Conservation (phyloP, 2,329 filamentous ascomycete species). For the Colletotrichum caudatum region DNA sequence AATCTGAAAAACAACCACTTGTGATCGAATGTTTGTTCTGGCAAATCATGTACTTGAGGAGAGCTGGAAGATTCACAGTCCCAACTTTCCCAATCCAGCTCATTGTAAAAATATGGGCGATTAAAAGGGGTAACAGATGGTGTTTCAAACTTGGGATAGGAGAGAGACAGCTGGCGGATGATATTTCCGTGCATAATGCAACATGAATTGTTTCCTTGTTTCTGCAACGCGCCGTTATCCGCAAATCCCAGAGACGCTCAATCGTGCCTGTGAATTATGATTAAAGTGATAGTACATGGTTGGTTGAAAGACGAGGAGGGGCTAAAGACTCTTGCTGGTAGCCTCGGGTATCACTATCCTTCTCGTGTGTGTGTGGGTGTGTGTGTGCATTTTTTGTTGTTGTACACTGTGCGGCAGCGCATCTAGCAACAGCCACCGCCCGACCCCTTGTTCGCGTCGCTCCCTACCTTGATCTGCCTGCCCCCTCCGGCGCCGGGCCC, state of each 20-base stretch:
- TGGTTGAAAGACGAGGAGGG: conserved; percentile 19
- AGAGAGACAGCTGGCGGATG: conserved; percentile 14
- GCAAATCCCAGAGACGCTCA: neutral
- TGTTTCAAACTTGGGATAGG: conserved; percentile 13
- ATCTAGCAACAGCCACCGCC: conserved; percentile 63
- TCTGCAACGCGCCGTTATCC: neutral
- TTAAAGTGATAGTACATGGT: conserved; percentile 37
- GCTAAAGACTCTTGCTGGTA: conserved; percentile 33
- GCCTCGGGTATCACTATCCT: conserved; percentile 41
- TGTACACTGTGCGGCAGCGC: conserved; percentile 14
- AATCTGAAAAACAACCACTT: neutral
- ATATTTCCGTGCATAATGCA: conserved; percentile 38
- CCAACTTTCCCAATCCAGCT: conserved; percentile 24
- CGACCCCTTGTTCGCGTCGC: conserved; percentile 53
- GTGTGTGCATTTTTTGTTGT: too few relatives aligned
- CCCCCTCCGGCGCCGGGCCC: conserved; percentile 66
- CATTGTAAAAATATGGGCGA: conserved; percentile 28
- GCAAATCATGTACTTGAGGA: conserved; percentile 8
- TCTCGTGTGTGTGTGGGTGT: conserved; percentile 23
- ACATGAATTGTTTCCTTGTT: conserved; percentile 38
- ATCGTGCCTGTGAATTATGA: conserved; percentile 31
- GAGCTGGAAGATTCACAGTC: neutral
- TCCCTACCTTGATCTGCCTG: conserved; percentile 60
- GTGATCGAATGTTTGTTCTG: neutral
- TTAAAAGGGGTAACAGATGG: conserved; percentile 13